A percentile compares a stretch with the other conserved stretches of the same genome.
phyloP scores from a whole-genome alignment of 371 early-diverging fungal species.

The Mortierella sp. region DNA sequence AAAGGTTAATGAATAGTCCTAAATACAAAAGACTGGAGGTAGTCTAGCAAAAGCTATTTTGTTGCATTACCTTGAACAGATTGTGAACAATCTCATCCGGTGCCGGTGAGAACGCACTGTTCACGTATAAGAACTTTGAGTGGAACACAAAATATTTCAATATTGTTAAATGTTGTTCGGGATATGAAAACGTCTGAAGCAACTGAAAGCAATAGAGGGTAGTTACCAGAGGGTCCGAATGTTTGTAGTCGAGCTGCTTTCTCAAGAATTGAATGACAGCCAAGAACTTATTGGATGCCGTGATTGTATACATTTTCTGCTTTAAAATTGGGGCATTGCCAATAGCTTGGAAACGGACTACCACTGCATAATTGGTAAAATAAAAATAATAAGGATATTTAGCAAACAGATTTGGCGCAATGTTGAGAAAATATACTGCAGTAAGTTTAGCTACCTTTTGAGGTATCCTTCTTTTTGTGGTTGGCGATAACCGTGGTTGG shows the following conservation, averaged over 20 bases:
- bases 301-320: constrained; percentile 86
- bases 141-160: background rate
- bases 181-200: background rate
- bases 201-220: background rate
- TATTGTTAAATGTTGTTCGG: background rate
- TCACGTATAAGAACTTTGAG: constrained; percentile 88
- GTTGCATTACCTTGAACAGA: constrained; percentile 75
- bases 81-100: constrained; percentile 92
- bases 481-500: constrained; percentile 56
- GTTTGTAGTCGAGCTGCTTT: constrained; percentile 83
- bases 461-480: constrained; percentile 60
- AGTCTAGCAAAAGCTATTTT: background rate
- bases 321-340: constrained; percentile 95
- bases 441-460: constrained; percentile 57
- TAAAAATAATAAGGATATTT: background rate
- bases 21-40: background rate
- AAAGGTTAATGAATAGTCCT: background rate
- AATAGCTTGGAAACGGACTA: constrained; percentile 87
- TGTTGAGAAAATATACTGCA: background rate
- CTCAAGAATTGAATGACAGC: constrained; percentile 87
- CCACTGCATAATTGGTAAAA: constrained; percentile 64
- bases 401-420: background rate
- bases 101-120: constrained; percentile 94
- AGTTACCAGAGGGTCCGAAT: constrained; percentile 82
- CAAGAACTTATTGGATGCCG: constrained; percentile 84